Evolutionary conservation across 2,329 filamentous ascomycete species (phyloP).

Genomic region (Exophiala alcalophila): DNA sequence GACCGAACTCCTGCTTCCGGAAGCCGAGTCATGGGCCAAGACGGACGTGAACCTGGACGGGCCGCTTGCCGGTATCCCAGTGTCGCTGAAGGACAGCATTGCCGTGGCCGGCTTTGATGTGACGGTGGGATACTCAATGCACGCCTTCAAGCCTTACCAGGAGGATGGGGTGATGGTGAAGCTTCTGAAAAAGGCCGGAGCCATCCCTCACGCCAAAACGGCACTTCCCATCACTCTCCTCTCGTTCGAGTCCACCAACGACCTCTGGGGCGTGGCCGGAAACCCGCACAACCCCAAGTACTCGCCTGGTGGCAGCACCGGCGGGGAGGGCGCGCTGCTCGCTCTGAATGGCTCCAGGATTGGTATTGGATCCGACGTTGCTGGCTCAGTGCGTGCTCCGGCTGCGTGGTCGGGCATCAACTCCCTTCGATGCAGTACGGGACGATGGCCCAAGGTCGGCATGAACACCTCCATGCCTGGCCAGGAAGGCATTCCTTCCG

Average conservation of each 20-base stretch:
- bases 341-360: constrained; percentile 79
- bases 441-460: constrained; percentile 83
- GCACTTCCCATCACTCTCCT: constrained; percentile 82
- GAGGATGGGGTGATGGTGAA: constrained; percentile 71
- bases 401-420: constrained; percentile 91
- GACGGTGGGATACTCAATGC: constrained; percentile 73
- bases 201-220: constrained; percentile 89
- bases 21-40: constrained; percentile 70
- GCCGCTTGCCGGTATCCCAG: constrained; percentile 79
- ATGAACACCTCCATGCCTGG: constrained; percentile 86
- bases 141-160: constrained; percentile 63
- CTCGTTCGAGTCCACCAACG: constrained; percentile 77
- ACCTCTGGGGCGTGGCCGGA: constrained; percentile 75
- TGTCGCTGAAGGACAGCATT: constrained; percentile 77
- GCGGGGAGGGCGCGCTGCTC: constrained; percentile 77
- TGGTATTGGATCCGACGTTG: constrained; percentile 86
- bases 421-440: constrained; percentile 79
- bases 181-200: constrained; percentile 79
- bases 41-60: constrained; percentile 69
- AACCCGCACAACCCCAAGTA: constrained; percentile 85
- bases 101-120: constrained; percentile 79
- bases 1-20: constrained; percentile 78
- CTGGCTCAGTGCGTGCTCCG: constrained; percentile 79
- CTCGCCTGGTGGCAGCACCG: constrained; percentile 84
- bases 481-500: constrained; percentile 82